phyloP scores from a whole-genome alignment of 2,329 filamentous ascomycete genomes.

The Ilyonectria robusta region DNA sequence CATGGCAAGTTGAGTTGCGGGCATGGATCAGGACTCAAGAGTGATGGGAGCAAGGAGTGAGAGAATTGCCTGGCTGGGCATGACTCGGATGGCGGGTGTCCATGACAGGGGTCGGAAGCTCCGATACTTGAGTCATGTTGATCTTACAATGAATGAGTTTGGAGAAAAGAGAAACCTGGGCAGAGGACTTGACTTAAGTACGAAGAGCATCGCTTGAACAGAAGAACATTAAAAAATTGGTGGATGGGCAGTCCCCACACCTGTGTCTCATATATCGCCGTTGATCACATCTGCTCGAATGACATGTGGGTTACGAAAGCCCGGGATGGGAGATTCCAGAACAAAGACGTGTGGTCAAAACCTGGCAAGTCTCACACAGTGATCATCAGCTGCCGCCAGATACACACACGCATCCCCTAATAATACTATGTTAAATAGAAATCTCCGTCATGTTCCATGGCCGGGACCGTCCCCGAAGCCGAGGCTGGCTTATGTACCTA shows the following conservation, averaged over 20 bases:
- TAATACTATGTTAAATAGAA: neutral
- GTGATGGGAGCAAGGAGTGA: neutral
- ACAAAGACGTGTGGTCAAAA: neutral
- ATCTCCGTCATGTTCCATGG: neutral
- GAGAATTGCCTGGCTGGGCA: too few species aligned
- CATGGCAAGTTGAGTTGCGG: neutral
- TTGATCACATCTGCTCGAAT: too few species aligned
- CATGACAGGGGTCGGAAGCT: neutral
- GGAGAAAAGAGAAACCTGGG: neutral
- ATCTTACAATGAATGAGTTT: neutral
- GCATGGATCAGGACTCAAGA: too few species aligned
- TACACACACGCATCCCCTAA: neutral
- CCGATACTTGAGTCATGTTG: neutral
- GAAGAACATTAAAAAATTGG: too few species aligned
- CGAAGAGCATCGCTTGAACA: neutral
- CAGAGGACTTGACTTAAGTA: neutral
- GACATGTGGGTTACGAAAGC: too few species aligned
- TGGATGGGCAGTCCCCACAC: too few species aligned
- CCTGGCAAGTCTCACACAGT: neutral
- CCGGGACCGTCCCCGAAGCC: constrained; percentile 7
- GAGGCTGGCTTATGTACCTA: constrained; percentile 4
- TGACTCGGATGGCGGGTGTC: neutral
- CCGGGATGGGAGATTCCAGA: too few species aligned
- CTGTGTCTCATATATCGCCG: too few species aligned
- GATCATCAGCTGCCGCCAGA: neutral